A percentile compares a stretch with the other conserved stretches of the same genome.
Conservation (phyloP, 2,329 filamentous ascomycete genomes). For the Pyrenochaeta sp. region DNA sequence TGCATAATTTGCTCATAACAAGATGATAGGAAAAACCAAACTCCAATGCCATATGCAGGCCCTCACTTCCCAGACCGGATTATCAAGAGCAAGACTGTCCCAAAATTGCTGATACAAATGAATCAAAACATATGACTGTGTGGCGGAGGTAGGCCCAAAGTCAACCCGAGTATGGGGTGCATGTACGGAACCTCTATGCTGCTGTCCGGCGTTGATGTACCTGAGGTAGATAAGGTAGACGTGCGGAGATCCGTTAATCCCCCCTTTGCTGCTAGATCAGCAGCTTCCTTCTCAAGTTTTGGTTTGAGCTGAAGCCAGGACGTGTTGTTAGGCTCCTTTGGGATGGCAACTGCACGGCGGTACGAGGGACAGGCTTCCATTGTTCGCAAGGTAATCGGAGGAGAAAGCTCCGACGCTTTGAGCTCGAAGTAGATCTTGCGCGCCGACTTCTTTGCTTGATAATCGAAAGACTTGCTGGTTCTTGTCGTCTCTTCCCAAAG, state of each 20-base stretch:
- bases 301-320: constrained; percentile 48
- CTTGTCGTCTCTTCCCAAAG: constrained; percentile 46
- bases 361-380: constrained; percentile 52
- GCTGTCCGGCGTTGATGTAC: constrained; percentile 27
- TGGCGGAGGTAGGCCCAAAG: constrained; percentile 13
- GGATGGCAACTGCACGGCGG: constrained; percentile 49
- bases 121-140: constrained; percentile 19
- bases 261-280: constrained; percentile 24
- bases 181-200: constrained; percentile 20
- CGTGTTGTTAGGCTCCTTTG: constrained; percentile 47
- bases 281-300: constrained; percentile 46
- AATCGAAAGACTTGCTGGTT: constrained; percentile 37
- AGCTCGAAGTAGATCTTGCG: constrained; percentile 48
- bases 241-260: constrained; percentile 13
- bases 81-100: background rate
- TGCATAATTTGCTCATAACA: constrained; percentile 15
- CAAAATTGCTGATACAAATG: constrained; percentile 7
- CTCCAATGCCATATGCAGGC: constrained; percentile 18
- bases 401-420: constrained; percentile 47
- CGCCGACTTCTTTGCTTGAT: constrained; percentile 43
- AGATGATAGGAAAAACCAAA: background rate
- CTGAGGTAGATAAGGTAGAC: constrained; percentile 24
- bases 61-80: constrained; percentile 14
- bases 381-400: constrained; percentile 45
- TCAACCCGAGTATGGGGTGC: constrained; percentile 14